A percentile compares a stretch with the other conserved stretches of the same genome.
phyloP scores from a whole-genome alignment of 2,329 filamentous ascomycete genomes.

The Ophiostoma perfectum region DNA sequence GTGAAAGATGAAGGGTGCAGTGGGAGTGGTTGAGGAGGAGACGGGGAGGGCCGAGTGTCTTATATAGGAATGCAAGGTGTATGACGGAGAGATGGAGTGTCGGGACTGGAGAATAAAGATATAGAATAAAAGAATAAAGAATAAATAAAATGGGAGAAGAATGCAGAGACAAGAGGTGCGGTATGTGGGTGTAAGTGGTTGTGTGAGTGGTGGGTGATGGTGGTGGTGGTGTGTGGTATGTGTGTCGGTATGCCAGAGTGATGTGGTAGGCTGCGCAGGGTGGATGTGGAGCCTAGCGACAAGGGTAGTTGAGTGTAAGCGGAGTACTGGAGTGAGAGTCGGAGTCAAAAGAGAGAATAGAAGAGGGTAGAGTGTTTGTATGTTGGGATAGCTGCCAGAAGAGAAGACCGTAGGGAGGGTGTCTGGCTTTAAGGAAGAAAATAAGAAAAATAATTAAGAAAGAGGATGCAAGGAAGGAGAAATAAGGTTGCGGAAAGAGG shows the following conservation, averaged over 20 bases:
- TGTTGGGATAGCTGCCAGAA: too few relatives aligned
- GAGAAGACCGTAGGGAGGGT: too few relatives aligned
- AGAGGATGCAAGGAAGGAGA: conserved; percentile 4
- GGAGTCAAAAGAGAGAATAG: too few relatives aligned
- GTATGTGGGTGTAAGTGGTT: conserved; percentile 6
- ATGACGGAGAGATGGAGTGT: conserved; percentile 6
- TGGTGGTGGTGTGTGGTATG: neutral
- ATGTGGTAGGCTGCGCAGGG: conserved; percentile 5
- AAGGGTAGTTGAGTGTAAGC: neutral
- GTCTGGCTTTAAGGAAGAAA: too few relatives aligned
- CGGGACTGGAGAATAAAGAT: neutral
- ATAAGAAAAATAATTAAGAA: neutral
- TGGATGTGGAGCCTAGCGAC: neutral
- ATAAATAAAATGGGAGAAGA: neutral
- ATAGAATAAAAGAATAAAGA: neutral
- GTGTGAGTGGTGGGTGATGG: conserved; percentile 1
- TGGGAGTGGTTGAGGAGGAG: conserved; percentile 5
- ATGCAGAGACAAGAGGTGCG: neutral
- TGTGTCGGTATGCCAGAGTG: neutral
- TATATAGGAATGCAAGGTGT: conserved; percentile 12
- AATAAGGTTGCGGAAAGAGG: conserved; percentile 18
- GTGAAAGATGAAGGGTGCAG: neutral
- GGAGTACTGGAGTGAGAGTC: too few relatives aligned
- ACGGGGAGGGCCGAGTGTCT: conserved; percentile 9
- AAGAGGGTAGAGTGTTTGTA: too few relatives aligned